These are phyloP conservation scores for Jaapia argillacea DNA, from an alignment of 768 basidiomycete genomes.

Conservation along the genomic window DNA sequence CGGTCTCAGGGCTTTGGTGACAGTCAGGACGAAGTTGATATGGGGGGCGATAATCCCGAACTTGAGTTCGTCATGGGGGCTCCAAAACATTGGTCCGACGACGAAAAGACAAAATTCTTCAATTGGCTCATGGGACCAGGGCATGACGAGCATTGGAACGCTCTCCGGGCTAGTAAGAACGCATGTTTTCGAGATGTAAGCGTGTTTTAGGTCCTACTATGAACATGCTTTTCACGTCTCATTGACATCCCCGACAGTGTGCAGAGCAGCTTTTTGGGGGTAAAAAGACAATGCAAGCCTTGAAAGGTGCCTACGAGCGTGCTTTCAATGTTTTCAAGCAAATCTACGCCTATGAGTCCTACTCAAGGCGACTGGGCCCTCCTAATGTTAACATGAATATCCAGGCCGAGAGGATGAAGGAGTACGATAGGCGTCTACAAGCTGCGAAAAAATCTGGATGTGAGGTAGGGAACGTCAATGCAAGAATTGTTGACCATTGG, in stretches of 20 bases:
- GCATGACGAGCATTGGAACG: slow-evolving; percentile 71
- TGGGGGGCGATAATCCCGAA: background rate
- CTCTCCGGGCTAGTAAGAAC: slow-evolving; percentile 72
- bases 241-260: slow-evolving; percentile 33
- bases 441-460: slow-evolving; percentile 53
- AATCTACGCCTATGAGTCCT: slow-evolving; percentile 63
- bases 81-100: slow-evolving; percentile 80
- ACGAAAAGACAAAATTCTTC: slow-evolving; percentile 71
- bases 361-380: slow-evolving; percentile 26
- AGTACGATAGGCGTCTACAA: slow-evolving; percentile 65
- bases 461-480: slow-evolving; percentile 65
- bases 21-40: background rate
- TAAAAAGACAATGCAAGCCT: slow-evolving; percentile 75
- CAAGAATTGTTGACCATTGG: slow-evolving; percentile 74
- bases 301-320: slow-evolving; percentile 80
- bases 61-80: slow-evolving; percentile 23
- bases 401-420: slow-evolving; percentile 57
- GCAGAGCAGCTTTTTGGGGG: slow-evolving; percentile 59
- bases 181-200: slow-evolving; percentile 70
- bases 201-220: slow-evolving; percentile 1
- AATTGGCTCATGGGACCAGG: slow-evolving; percentile 66
- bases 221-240: background rate
- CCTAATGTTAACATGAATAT: slow-evolving; percentile 29
- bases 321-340: slow-evolving; percentile 82
- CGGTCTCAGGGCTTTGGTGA: background rate